Base-by-base conservation (phyloP, 1,284 basidiomycete genomes). In the Boletus sp. region DNA sequence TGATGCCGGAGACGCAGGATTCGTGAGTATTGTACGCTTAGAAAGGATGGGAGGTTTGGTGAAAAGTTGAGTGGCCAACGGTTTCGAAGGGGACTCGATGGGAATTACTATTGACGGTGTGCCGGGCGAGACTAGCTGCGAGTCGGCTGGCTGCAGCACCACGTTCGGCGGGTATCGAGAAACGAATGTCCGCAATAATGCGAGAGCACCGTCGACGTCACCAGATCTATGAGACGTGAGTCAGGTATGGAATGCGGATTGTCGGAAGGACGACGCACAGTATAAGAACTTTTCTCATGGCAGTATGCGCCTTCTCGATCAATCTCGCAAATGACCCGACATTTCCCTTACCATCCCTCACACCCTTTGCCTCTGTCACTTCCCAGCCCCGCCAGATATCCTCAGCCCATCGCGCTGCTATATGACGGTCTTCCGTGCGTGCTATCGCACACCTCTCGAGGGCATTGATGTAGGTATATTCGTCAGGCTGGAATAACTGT, bases 391-490 rank as follows among this genome's bases (percentile, higher is more conserved):
- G 54, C 83, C 85, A 89, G 5, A 84, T 49, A 33, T 78, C 75
- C 13, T 77, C 67, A 0, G 77, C 79, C 59, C 83, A 82, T 41
- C 57, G 57, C 32, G 73, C 53, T 3, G 77, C 80, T 8, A 70
- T 43, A 8, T 56, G 58, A 9, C 79, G 68, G 41, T 87, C 82
- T n/a, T 71, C 70, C 14, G 64, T 64, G 19, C 66, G 69, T 3
- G 78, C 65, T 22, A 67, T 61, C 0, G 76, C 73, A 54, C 87
- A 88, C 22, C 80, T 70, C 59, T 91, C 85, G 22, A 94, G 69
- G 0, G 84, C 79, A 45, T 83, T 79, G 14, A 86, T 67, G 56
- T 79, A 85, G 4, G 77, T 73, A 50, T 76, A 72, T 14, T 79
- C 76, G 49, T 81, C 83, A 19, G 74, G 72, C 43, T 56, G 48